Conservation (phyloP, 2,329 filamentous ascomycete species). For the Trichoderma brevicompactum region DNA sequence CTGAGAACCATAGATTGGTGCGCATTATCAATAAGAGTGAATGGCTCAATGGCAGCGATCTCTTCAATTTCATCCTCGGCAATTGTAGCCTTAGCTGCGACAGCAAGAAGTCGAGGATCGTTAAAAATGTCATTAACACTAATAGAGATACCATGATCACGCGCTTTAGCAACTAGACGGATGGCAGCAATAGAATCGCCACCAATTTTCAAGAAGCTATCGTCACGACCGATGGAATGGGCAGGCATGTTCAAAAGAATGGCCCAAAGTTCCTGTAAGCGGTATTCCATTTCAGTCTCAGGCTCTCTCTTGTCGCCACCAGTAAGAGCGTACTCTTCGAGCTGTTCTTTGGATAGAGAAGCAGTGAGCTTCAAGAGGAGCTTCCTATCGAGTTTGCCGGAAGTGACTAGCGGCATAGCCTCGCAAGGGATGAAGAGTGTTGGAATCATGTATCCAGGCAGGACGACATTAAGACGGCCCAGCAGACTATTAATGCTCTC, state of each 20-base stretch:
- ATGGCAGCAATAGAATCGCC: conserved; percentile 30
- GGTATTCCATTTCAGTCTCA: conserved; percentile 21
- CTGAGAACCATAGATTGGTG: background rate
- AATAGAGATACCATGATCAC: conserved; percentile 11
- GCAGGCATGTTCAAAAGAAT: conserved; percentile 18
- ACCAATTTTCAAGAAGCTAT: conserved; percentile 30
- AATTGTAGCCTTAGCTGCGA: conserved; percentile 10
- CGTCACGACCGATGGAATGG: conserved; percentile 25
- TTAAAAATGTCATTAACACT: conserved; percentile 23
- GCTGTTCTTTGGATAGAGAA: background rate
- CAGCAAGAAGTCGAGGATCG: conserved; percentile 17
- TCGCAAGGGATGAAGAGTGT: conserved; percentile 20
- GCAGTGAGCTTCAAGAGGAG: conserved; percentile 10
- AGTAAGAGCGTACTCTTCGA: conserved; percentile 18
- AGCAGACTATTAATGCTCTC: background rate
- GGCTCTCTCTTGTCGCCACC: conserved; percentile 15
- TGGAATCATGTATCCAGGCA: conserved; percentile 26
- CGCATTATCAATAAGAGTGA: conserved; percentile 1
- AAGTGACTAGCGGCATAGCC: conserved; percentile 26
- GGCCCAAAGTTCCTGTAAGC: conserved; percentile 24
- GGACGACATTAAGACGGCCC: background rate
- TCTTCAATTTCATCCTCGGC: background rate
- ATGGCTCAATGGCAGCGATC: background rate
- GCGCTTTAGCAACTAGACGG: conserved; percentile 10
- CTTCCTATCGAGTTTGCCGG: conserved; percentile 26